Conservation (phyloP, 768 basidiomycete genomes). For the Lentinula sp. region DNA sequence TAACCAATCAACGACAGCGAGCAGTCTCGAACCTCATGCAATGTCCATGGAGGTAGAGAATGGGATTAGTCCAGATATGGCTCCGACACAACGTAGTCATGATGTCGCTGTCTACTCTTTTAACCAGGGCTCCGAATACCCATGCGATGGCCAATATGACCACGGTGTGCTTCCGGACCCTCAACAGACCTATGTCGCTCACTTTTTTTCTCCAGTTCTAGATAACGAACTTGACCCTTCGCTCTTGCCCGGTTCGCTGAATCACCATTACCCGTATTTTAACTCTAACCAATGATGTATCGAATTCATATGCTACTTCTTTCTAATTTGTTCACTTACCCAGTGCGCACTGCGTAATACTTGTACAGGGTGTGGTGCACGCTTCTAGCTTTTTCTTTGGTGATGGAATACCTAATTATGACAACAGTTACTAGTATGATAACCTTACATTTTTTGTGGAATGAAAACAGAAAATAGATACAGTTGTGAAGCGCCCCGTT, state of each 20-base stretch:
- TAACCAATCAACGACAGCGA: neutral
- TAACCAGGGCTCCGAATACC: neutral
- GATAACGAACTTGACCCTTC: neutral
- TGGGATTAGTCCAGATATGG: neutral
- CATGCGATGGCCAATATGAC: neutral
- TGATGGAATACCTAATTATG: too few species aligned
- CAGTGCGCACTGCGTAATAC: too few species aligned
- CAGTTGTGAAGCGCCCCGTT: too few species aligned
- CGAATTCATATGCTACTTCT: neutral
- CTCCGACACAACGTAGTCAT: neutral
- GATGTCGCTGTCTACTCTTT: neutral
- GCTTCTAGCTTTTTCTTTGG: too few species aligned
- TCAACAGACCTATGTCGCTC: neutral
- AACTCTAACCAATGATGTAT: neutral
- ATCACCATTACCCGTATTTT: neutral
- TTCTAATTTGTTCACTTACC: too few species aligned
- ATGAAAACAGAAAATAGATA: too few species aligned
- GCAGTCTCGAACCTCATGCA: neutral
- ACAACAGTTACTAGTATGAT: too few species aligned
- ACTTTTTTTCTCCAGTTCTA: neutral
- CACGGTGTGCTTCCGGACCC: neutral
- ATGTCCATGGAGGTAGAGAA: neutral
- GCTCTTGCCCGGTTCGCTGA: neutral
- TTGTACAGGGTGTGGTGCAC: too few species aligned
- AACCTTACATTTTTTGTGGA: too few species aligned